These are phyloP conservation scores for Fraxinus dipetala DNA, from an alignment of 305 asterid genomes.

Conservation along the genomic window DNA sequence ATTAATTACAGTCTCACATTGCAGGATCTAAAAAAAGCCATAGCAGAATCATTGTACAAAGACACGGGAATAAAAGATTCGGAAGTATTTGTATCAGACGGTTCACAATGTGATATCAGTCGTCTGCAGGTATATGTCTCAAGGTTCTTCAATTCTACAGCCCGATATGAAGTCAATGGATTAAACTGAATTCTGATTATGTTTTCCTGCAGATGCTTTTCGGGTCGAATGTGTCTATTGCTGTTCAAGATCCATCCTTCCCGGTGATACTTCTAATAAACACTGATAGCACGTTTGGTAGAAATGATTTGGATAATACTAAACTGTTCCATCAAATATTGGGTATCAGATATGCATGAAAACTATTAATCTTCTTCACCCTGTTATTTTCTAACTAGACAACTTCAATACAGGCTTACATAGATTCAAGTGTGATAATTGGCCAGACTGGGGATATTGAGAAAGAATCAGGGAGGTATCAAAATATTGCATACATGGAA, in stretches of 20 bases:
- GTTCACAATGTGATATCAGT: constrained; percentile 81
- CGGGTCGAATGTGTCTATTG: constrained; percentile 68
- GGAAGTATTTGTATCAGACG: constrained; percentile 81
- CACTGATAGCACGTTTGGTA: background rate
- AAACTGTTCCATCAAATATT: background rate
- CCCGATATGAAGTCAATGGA: background rate
- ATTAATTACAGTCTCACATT: background rate
- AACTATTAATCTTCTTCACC: background rate
- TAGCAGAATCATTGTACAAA: constrained; percentile 55
- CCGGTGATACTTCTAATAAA: constrained; percentile 45
- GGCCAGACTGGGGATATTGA: constrained; percentile 72
- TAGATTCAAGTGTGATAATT: constrained; percentile 76
- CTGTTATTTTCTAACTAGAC: background rate
- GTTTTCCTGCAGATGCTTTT: constrained; percentile 61
- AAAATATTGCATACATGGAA: constrained; percentile 60
- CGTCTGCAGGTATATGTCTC: constrained; percentile 64
- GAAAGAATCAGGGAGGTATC: constrained; percentile 48
- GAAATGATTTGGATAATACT: background rate
- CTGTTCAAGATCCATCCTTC: constrained; percentile 79
- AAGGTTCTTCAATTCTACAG: background rate
- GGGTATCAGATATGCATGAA: background rate
- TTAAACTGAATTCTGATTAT: background rate
- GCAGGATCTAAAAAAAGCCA: constrained; percentile 65
- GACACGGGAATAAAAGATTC: constrained; percentile 44
- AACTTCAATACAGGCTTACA: constrained; percentile 54